A percentile compares a stretch with the other conserved stretches of the same genome.
These are phyloP conservation scores for Colletotrichum euphorbiae DNA, from an alignment of 2,329 filamentous ascomycete species.

Conservation along the genomic window DNA sequence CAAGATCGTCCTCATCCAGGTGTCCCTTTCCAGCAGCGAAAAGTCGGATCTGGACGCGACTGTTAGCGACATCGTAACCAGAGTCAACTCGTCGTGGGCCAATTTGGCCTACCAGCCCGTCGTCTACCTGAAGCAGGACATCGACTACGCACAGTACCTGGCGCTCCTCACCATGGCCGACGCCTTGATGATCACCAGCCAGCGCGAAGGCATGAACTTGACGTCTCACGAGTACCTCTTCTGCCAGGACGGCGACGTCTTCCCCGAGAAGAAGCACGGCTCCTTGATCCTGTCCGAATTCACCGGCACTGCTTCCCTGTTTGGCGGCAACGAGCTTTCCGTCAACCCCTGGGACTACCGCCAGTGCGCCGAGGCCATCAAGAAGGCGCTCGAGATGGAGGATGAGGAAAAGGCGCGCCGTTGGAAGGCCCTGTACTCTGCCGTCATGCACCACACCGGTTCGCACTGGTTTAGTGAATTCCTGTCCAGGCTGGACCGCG, in stretches of 20 bases:
- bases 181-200: slow-evolving; percentile 91
- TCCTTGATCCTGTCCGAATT: slow-evolving; percentile 95
- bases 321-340: slow-evolving; percentile 81
- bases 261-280: slow-evolving; percentile 81
- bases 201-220: slow-evolving; percentile 97
- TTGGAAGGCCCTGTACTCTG: slow-evolving; percentile 79
- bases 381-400: slow-evolving; percentile 83
- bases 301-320: slow-evolving; percentile 89
- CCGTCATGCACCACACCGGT: slow-evolving; percentile 85
- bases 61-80: slow-evolving; percentile 92
- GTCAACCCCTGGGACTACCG: slow-evolving; percentile 98
- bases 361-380: slow-evolving; percentile 87
- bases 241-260: slow-evolving; percentile 85
- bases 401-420: slow-evolving; percentile 78
- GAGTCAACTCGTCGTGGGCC: slow-evolving; percentile 92
- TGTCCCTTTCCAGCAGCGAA: slow-evolving; percentile 90
- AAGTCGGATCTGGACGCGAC: slow-evolving; percentile 88
- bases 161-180: slow-evolving; percentile 91
- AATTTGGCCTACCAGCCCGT: slow-evolving; percentile 92
- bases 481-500: slow-evolving; percentile 75
- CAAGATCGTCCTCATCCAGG: slow-evolving; percentile 91
- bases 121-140: slow-evolving; percentile 94
- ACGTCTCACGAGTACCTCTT: slow-evolving; percentile 95
- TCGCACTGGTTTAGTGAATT: slow-evolving; percentile 88
- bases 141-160: slow-evolving; percentile 92